Evolutionary conservation across 2,329 filamentous ascomycete species (phyloP).

Genomic region (Tolypocladium sp.): DNA sequence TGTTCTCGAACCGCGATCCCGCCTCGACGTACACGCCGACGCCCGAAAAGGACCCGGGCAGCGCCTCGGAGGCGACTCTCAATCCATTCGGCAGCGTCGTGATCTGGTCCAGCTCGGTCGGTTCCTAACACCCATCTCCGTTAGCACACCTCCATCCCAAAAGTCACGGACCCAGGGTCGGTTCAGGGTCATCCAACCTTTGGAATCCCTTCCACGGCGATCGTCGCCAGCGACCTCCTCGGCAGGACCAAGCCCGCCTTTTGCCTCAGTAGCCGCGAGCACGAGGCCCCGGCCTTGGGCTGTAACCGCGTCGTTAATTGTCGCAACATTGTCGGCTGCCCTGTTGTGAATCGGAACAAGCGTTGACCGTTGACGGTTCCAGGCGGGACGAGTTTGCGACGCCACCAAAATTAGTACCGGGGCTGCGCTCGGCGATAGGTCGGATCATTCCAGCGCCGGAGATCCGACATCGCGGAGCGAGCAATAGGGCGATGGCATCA

Average conservation of each 20-base stretch:
- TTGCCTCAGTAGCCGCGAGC: slow-evolving; percentile 14
- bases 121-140: slow-evolving; percentile 40
- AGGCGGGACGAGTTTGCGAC: background rate
- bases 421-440: slow-evolving; percentile 10
- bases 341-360: background rate
- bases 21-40: slow-evolving; percentile 95
- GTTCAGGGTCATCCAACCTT: slow-evolving; percentile 17
- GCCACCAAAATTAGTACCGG: background rate
- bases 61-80: slow-evolving; percentile 86
- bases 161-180: too few species aligned
- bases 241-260: slow-evolving; percentile 11
- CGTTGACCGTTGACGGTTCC: background rate
- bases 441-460: slow-evolving; percentile 10
- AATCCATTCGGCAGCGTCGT: slow-evolving; percentile 88
- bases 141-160: background rate
- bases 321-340: slow-evolving; percentile 21
- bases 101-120: slow-evolving; percentile 76
- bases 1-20: slow-evolving; percentile 87
- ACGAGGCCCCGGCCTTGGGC: slow-evolving; percentile 13
- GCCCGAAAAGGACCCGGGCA: slow-evolving; percentile 89
- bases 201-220: slow-evolving; percentile 24
- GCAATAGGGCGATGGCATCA: background rate
- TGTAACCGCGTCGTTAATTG: slow-evolving; percentile 22
- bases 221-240: slow-evolving; percentile 20
- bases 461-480: slow-evolving; percentile 1